Percentiles rank a stretch among this genome's conserved stretches.
phyloP scores from a whole-genome alignment of 176 grass and related monocot species.

The Phragmites australis region DNA sequence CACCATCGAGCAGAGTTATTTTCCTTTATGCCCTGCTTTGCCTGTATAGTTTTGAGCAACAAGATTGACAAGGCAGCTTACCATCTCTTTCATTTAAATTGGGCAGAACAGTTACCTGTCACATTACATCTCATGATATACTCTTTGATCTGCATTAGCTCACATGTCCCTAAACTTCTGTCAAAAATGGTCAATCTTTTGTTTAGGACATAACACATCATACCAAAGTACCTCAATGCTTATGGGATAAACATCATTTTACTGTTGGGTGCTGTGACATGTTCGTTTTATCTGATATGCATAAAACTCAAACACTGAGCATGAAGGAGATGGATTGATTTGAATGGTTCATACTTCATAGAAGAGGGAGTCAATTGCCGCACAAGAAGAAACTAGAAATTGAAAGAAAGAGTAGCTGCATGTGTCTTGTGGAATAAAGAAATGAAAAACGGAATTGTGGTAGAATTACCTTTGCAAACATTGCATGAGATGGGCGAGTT shows the following conservation, averaged over 20 bases:
- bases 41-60: neutral
- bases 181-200: neutral
- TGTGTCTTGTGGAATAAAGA: neutral
- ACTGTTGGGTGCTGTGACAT: constrained; percentile 10
- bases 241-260: neutral
- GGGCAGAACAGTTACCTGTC: neutral
- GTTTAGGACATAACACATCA: neutral
- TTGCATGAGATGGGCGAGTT: constrained; percentile 5
- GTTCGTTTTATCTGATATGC: neutral
- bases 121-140: neutral
- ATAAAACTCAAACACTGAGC: neutral
- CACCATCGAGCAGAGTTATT: neutral
- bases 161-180: neutral
- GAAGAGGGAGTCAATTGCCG: neutral
- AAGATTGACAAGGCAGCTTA: neutral
- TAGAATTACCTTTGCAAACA: neutral
- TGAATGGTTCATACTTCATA: neutral
- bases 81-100: neutral
- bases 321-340: neutral
- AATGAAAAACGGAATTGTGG: neutral
- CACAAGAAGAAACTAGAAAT: neutral
- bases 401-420: neutral
- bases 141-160: constrained; percentile 3
- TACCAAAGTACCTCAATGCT: neutral
- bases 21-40: neutral